A percentile compares a stretch with the other conserved stretches of the same genome.
These are phyloP conservation scores for Phytopythium chamaehyphon DNA, from an alignment of 352 stramenopile species.

Conservation along the genomic window DNA sequence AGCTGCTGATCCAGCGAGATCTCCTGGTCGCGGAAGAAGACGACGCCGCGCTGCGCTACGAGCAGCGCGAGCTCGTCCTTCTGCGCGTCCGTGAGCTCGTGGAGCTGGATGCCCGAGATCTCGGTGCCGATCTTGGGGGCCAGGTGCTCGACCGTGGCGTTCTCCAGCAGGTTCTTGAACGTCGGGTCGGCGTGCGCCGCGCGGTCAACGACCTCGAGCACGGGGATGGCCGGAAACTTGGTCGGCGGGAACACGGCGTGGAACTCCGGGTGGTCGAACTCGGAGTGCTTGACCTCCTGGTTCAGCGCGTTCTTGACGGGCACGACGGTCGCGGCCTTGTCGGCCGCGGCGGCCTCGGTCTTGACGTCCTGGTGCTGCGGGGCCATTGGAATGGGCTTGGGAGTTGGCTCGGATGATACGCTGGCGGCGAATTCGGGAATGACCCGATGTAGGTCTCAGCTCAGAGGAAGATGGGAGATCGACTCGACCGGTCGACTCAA, in stretches of 20 bases:
- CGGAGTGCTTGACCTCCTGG: conserved; percentile 12
- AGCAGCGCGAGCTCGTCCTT: conserved; percentile 16
- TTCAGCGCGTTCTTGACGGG: conserved; percentile 24
- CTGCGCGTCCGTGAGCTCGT: conserved; percentile 8
- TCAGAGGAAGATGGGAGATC: too few species aligned
- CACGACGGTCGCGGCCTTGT: not conserved
- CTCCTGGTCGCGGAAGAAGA: conserved; percentile 19
- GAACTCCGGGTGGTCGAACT: conserved; percentile 20
- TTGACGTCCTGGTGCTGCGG: conserved; percentile 18
- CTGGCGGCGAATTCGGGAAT: conserved; percentile 4
- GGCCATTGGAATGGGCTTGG: conserved; percentile 7
- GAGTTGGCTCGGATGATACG: not conserved
- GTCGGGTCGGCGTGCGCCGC: conserved; percentile 25
- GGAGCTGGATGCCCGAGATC: conserved; percentile 12
- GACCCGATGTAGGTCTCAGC: not conserved
- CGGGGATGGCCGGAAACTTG: conserved; percentile 27
- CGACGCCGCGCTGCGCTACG: conserved; percentile 11
- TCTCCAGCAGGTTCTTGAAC: conserved; percentile 24
- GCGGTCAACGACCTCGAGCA: conserved; percentile 23
- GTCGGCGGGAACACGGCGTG: conserved; percentile 21
- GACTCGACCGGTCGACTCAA: not conserved
- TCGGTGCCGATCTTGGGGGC: conserved; percentile 21
- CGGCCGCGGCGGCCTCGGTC: conserved; percentile 4
- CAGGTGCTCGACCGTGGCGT: conserved; percentile 15
- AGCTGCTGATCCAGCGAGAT: conserved; percentile 12